phyloP scores from a whole-genome alignment of 768 basidiomycete species.

The Tricholoma hemisulphureum region DNA sequence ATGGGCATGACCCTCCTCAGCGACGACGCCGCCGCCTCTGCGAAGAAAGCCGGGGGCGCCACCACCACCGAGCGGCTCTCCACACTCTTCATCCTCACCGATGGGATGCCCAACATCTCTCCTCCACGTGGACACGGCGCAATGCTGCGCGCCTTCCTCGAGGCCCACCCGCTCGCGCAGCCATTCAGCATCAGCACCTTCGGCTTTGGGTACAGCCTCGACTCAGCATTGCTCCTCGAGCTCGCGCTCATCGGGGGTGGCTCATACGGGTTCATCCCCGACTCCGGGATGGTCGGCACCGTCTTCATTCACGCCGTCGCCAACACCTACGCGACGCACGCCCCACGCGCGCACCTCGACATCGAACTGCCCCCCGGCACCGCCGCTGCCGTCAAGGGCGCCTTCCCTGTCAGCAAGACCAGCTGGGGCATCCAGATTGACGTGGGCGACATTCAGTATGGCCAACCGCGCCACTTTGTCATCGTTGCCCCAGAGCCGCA shows the following conservation, averaged over 20 bases:
- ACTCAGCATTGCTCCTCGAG: neutral
- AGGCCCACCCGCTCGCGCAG: neutral
- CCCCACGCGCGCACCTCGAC: neutral
- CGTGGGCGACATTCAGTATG: neutral
- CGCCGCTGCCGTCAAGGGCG: neutral
- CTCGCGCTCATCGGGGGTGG: neutral
- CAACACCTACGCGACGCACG: neutral
- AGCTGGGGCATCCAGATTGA: slow-evolving; percentile 1
- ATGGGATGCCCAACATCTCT: neutral
- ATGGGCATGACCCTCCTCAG: neutral
- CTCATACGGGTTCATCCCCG: neutral
- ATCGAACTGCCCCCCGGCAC: neutral
- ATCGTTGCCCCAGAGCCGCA: neutral
- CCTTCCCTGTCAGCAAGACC: neutral
- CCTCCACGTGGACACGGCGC: neutral
- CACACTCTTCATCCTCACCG: neutral
- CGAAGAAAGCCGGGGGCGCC: neutral
- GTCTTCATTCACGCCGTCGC: neutral
- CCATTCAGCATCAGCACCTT: neutral
- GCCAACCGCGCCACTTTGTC: neutral
- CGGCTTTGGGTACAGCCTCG: neutral
- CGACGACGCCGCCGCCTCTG: neutral
- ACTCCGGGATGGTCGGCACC: neutral
- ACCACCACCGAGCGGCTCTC: neutral
- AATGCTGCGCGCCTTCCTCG: neutral